phyloP scores from a whole-genome alignment of 306 rosid species.

The Cucurbita argyrosperma region DNA sequence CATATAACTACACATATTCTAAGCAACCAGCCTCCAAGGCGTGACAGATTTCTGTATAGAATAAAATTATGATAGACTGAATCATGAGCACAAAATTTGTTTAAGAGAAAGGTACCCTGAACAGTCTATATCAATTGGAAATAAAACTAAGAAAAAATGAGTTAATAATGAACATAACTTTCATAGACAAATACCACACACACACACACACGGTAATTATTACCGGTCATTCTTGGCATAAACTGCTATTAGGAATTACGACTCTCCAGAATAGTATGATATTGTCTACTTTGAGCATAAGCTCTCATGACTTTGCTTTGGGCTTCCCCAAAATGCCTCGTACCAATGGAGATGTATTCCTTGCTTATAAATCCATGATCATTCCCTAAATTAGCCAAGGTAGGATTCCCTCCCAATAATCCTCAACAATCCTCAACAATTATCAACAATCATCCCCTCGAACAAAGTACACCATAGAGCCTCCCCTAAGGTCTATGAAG shows the following conservation, averaged over 20 bases:
- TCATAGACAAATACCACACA: neutral
- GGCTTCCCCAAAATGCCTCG: too few relatives aligned
- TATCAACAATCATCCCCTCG: too few relatives aligned
- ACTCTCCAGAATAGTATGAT: too few relatives aligned
- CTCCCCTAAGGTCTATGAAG: too few relatives aligned
- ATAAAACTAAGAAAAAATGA: neutral
- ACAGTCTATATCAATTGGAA: neutral
- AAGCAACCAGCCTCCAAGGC: neutral
- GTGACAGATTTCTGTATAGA: neutral
- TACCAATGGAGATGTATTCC: too few relatives aligned
- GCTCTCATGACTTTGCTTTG: too few relatives aligned
- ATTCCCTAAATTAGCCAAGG: too few relatives aligned
- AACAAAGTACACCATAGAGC: too few relatives aligned
- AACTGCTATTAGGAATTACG: slow-evolving; percentile 24
- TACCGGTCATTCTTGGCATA: slow-evolving; percentile 80
- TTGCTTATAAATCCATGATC: too few relatives aligned
- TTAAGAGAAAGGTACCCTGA: neutral
- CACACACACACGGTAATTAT: neutral
- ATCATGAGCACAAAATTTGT: neutral
- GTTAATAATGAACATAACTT: neutral
- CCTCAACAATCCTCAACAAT: too few relatives aligned
- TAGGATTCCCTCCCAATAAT: too few relatives aligned
- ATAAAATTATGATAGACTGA: neutral
- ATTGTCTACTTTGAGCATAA: too few relatives aligned
- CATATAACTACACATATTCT: neutral